Percentiles rank a stretch among this genome's conserved stretches.
Evolutionary conservation across 805 yeast species (phyloP).

Genomic region (Candida bentonensis): DNA sequence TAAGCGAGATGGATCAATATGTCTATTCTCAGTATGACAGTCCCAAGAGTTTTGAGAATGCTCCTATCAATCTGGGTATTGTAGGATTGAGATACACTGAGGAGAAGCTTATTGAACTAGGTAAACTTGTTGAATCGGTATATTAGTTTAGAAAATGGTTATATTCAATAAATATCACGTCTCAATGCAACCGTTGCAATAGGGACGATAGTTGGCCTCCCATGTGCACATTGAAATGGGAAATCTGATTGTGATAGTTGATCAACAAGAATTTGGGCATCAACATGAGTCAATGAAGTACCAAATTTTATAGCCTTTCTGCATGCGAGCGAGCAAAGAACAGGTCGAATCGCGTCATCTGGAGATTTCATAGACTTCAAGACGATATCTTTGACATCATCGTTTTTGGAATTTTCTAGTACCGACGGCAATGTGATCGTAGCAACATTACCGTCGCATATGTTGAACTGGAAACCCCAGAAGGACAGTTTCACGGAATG

Average conservation of each 20-base stretch:
- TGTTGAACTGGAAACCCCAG: background rate
- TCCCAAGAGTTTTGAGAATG: background rate
- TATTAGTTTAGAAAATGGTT: background rate
- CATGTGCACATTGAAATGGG: slow-evolving; percentile 81
- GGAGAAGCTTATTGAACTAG: background rate
- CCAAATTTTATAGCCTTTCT: slow-evolving; percentile 64
- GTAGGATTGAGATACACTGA: background rate
- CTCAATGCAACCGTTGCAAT: background rate
- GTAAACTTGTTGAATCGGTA: background rate
- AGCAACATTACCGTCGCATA: slow-evolving; percentile 5
- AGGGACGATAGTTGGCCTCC: slow-evolving; percentile 62
- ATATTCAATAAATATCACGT: background rate
- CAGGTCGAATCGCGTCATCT: background rate
- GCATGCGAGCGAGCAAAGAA: slow-evolving; percentile 36
- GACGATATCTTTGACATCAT: background rate
- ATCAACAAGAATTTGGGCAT: slow-evolving; percentile 33
- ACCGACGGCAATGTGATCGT: background rate
- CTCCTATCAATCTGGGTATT: background rate
- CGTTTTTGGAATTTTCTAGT: background rate
- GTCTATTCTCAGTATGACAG: background rate
- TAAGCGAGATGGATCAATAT: background rate
- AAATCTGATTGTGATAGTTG: slow-evolving; percentile 33
- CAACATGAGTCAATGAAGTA: slow-evolving; percentile 26
- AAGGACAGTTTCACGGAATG: background rate
- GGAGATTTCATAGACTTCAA: background rate